Conservation (phyloP, 73 alveolate species). For the Uronychia binucleata region DNA sequence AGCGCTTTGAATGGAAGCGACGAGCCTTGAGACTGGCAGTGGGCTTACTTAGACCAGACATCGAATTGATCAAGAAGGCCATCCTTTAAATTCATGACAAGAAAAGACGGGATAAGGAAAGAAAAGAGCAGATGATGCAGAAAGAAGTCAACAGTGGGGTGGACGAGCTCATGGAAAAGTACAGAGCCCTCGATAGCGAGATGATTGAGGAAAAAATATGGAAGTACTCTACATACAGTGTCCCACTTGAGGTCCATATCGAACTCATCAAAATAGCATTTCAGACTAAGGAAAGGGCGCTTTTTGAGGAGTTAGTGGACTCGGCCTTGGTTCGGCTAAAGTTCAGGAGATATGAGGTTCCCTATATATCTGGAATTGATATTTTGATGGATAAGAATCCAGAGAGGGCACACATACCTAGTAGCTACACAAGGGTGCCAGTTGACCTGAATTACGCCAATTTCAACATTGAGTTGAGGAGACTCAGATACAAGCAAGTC, state of each 20-base stretch:
- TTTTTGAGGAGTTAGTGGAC: constrained; percentile 79
- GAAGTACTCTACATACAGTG: constrained; percentile 84
- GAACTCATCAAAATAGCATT: constrained; percentile 89
- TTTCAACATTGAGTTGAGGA: constrained; percentile 83
- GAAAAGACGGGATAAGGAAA: constrained; percentile 85
- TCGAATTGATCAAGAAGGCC: constrained; percentile 86
- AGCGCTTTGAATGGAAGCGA: constrained; percentile 74
- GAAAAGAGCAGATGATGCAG: constrained; percentile 73
- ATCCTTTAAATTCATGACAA: constrained; percentile 68
- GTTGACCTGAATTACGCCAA: constrained; percentile 90
- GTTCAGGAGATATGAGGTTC: constrained; percentile 94
- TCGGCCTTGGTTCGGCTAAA: constrained; percentile 87
- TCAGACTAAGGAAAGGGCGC: constrained; percentile 88
- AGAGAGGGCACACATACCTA: constrained; percentile 91
- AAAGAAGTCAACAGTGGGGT: constrained; percentile 80
- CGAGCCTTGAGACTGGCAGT: constrained; percentile 71
- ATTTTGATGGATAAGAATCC: constrained; percentile 88
- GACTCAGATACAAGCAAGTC: constrained; percentile 76
- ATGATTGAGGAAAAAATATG: constrained; percentile 90
- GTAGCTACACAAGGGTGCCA: constrained; percentile 92
- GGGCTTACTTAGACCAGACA: constrained; percentile 87
- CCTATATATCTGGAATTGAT: constrained; percentile 91
- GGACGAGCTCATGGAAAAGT: constrained; percentile 87
- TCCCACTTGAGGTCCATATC: constrained; percentile 95
- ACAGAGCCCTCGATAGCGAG: constrained; percentile 84